Evolutionary conservation across 106 monocot species (phyloP), one percentile per base, ranked within the genome.

Genomic region (Hemerocallis citrina): DNA sequence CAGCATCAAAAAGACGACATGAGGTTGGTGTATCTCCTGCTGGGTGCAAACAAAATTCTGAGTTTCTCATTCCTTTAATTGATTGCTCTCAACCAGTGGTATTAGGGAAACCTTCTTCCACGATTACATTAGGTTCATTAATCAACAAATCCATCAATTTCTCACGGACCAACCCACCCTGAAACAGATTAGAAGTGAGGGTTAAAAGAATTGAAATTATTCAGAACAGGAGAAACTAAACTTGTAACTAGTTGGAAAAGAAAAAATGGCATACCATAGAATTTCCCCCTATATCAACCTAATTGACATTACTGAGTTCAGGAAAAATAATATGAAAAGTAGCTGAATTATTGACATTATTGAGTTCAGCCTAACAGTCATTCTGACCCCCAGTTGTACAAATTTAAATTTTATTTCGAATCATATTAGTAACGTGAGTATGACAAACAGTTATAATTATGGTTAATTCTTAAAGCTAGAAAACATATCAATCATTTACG

Each of bases 21-120:
- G 98, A 99, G 13, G 85, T 99, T 12, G 98, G 98, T 9, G 98
- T 98, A 59, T 98, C 98, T 28, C 98, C 98, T 5, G 98, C 98
- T 3, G 98, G 98, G 44, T 92, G 91, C 40, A 98, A 64, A 63
- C 98, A 98, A 59, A 98, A 98, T 40, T 98, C 91, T 13, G 98
- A 85, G 61, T 67, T 58, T 30, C 82, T 71, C 91, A 98, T 98
- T n/a, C 98, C 98, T 73, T 65, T 81, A 20, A 98, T 82, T 0
- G 98, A 98, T 66, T 92, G 98, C 40, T 87, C 91, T 43, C 84
- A 81, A 16, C 98, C 98, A 1, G 88, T 98, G 2, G 88, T 79
- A 75, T 98, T 85, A 16, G 98, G 98, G 23, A 92, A 98, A 34
- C 98, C 92, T 83, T 92, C 91, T 71, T 98, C 98, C 72, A 98